phyloP scores from a whole-genome alignment of 768 basidiomycete species.

The Suillus decipiens region DNA sequence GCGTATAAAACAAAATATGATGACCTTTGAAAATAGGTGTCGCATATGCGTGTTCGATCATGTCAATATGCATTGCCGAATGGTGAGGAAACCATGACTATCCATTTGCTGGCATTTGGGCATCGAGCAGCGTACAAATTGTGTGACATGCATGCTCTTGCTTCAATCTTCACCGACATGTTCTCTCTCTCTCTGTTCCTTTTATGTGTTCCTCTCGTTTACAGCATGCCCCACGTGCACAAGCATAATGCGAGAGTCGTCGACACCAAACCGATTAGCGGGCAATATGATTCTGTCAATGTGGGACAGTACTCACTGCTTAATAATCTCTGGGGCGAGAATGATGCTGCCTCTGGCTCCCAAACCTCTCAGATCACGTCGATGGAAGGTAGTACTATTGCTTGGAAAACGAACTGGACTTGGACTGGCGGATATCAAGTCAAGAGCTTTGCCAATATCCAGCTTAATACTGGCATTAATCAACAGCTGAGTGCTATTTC shows the following conservation, averaged over 20 bases:
- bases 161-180: not conserved
- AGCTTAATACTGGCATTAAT: slow-evolving; percentile 52
- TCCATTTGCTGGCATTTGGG: not conserved
- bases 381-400: slow-evolving; percentile 41
- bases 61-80: not conserved
- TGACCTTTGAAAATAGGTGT: not conserved
- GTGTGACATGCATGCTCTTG: not conserved
- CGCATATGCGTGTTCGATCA: not conserved
- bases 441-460: slow-evolving; percentile 65
- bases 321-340: slow-evolving; percentile 49
- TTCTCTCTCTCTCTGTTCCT: slow-evolving; percentile 11
- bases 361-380: slow-evolving; percentile 52
- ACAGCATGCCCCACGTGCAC: slow-evolving; percentile 7
- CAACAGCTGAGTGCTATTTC: slow-evolving; percentile 53
- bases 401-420: slow-evolving; percentile 55
- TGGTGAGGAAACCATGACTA: not conserved
- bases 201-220: slow-evolving; percentile 24
- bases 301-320: slow-evolving; percentile 51
- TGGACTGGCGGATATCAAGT: slow-evolving; percentile 51
- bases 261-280: slow-evolving; percentile 38
- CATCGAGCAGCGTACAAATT: not conserved
- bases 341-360: slow-evolving; percentile 46
- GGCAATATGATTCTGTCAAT: slow-evolving; percentile 54
- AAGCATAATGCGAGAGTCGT: not conserved
- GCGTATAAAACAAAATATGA: not conserved